Evolutionary conservation across 371 early-diverging fungal genomes (phyloP).

Genomic region (Conidiobolus incongruus): DNA sequence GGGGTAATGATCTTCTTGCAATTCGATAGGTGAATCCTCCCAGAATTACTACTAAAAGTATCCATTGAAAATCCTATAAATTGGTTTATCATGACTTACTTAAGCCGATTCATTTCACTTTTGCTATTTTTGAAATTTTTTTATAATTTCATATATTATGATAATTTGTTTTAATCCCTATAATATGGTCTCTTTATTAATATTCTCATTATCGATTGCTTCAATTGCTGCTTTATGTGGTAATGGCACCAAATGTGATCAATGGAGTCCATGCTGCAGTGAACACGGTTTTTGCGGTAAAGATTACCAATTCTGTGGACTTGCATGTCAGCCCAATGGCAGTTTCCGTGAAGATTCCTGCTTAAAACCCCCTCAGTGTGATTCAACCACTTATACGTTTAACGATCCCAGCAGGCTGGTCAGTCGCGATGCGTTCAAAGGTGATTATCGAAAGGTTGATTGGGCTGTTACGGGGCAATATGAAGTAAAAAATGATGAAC

Average conservation of each 20-base stretch:
- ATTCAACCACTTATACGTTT: conserved; percentile 14
- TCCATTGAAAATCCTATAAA: too few relatives aligned
- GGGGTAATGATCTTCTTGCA: too few relatives aligned
- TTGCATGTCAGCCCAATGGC: conserved; percentile 23
- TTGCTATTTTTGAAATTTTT: too few relatives aligned
- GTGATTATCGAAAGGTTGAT: conserved; percentile 18
- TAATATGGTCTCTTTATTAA: too few relatives aligned
- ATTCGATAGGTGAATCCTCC: too few relatives aligned
- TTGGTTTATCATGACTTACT: too few relatives aligned
- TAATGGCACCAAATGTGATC: conserved; percentile 10
- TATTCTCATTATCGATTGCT: not conserved
- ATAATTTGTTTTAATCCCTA: too few relatives aligned
- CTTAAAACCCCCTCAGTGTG: conserved; percentile 20
- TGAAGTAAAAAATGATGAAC: not conserved
- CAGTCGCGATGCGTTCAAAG: conserved; percentile 15
- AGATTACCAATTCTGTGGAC: conserved; percentile 14
- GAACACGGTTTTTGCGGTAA: conserved; percentile 12
- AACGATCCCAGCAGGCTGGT: conserved; percentile 11
- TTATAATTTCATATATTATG: too few relatives aligned
- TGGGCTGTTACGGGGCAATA: conserved; percentile 10
- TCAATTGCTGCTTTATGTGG: not conserved
- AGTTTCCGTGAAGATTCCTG: conserved; percentile 17
- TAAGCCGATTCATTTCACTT: too few relatives aligned
- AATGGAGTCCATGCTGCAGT: conserved; percentile 17
- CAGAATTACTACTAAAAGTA: too few relatives aligned